Percentiles rank a stretch among this genome's conserved stretches.
phyloP scores from a whole-genome alignment of 1,139 yeast genomes.

The Geotrichum aggregatum region DNA sequence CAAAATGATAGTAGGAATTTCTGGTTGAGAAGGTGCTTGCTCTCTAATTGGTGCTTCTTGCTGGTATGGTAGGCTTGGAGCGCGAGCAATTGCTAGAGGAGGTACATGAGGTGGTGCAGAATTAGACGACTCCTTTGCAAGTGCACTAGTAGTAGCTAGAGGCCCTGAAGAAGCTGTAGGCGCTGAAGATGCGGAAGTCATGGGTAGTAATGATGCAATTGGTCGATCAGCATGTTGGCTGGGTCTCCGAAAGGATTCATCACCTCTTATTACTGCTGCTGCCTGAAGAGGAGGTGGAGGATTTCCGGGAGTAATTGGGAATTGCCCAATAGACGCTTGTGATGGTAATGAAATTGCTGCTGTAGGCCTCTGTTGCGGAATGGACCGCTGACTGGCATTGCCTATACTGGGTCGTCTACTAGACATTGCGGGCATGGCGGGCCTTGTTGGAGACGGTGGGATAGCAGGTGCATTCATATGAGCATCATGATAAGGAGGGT shows the following conservation, averaged over 20 bases:
- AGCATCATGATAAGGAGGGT: background rate
- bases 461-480: constrained; percentile 8
- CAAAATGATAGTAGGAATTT: constrained; percentile 11
- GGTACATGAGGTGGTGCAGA: background rate
- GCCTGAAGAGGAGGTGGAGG: background rate
- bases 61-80: constrained; percentile 1
- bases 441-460: constrained; percentile 2
- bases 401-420: constrained; percentile 7
- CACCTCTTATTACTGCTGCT: background rate
- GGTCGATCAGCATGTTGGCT: background rate
- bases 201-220: background rate
- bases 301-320: background rate
- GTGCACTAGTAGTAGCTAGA: background rate
- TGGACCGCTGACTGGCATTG: background rate
- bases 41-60: background rate
- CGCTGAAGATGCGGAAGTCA: background rate
- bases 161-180: constrained; percentile 1
- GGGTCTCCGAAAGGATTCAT: background rate
- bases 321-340: background rate
- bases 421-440: background rate
- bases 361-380: background rate
- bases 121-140: background rate
- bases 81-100: background rate
- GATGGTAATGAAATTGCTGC: background rate
- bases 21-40: constrained; percentile 1